These are phyloP conservation scores for Avena atlantica DNA, from an alignment of 176 grass and related monocot species.

Conservation along the genomic window DNA sequence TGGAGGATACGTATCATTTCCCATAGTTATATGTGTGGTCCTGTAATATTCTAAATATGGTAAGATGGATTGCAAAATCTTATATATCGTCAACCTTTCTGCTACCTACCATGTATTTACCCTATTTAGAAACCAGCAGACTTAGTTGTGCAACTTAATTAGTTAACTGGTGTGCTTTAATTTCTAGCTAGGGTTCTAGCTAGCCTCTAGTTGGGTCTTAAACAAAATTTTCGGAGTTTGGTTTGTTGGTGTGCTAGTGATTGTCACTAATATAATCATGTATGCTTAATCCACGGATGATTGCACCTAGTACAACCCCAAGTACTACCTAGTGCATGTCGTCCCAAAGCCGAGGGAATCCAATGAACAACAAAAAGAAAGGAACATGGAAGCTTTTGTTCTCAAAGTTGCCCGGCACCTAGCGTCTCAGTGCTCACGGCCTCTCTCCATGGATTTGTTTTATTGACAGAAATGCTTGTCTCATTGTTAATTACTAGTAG, in stretches of 20 bases:
- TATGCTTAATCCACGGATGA: conserved; percentile 11
- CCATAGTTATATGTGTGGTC: too few relatives aligned
- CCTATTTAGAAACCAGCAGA: background rate
- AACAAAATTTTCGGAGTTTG: background rate
- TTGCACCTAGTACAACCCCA: background rate
- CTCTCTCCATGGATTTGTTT: background rate
- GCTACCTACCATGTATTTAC: background rate
- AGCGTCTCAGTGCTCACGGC: background rate
- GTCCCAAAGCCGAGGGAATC: too few relatives aligned
- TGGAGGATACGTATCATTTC: too few relatives aligned
- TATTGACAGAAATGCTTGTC: conserved; percentile 16
- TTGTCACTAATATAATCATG: background rate
- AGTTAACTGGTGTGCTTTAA: background rate
- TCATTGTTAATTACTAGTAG: too few relatives aligned
- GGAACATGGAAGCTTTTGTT: too few relatives aligned
- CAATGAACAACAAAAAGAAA: too few relatives aligned
- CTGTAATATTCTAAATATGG: too few relatives aligned
- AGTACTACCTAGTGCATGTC: background rate
- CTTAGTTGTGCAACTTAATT: background rate
- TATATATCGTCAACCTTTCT: background rate
- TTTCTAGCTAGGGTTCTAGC: background rate
- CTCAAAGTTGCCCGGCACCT: background rate
- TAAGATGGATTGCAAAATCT: background rate
- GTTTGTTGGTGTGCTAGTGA: background rate
- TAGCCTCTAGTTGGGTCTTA: conserved; percentile 39